A percentile compares a stretch with the other conserved stretches of the same genome.
Conservation (phyloP, 129 eudicot genomes). For the Calendula officinalis region DNA sequence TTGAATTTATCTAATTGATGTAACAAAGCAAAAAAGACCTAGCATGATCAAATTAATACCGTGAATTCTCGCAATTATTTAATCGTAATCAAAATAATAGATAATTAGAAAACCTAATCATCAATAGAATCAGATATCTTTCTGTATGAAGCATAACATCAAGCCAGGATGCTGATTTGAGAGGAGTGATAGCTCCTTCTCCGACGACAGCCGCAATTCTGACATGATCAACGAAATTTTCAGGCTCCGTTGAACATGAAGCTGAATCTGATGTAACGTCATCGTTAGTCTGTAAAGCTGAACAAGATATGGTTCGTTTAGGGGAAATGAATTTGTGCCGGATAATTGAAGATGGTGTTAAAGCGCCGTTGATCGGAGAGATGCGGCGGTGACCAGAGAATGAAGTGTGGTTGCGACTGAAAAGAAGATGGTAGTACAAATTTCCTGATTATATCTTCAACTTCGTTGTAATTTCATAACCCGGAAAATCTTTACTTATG, state of each 20-base stretch:
- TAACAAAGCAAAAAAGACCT: background rate
- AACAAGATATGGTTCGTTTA: conserved; percentile 9
- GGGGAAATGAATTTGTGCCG: conserved; percentile 17
- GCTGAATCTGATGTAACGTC: conserved; percentile 11
- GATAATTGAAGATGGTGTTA: conserved; percentile 14
- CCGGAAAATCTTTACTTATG: no score
- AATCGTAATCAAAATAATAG: background rate
- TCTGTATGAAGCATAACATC: conserved; percentile 88
- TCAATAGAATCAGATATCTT: conserved; percentile 17
- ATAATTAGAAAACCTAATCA: background rate
- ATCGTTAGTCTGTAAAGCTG: conserved; percentile 24
- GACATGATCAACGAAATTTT: conserved; percentile 26
- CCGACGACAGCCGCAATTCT: conserved; percentile 71
- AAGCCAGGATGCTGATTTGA: conserved; percentile 71
- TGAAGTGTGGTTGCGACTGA: conserved; percentile 8
- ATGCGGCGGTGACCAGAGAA: background rate
- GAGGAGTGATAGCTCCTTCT: conserved; percentile 72
- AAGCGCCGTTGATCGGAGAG: conserved; percentile 10
- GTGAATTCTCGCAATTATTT: background rate
- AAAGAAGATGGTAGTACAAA: background rate
- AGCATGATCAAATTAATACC: conserved; percentile 8
- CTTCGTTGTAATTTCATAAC: no score
- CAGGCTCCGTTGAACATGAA: conserved; percentile 27
- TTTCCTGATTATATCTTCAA: no score
- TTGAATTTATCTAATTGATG: background rate